Conservation (phyloP, 805 yeast species). For the Candida corydali region DNA sequence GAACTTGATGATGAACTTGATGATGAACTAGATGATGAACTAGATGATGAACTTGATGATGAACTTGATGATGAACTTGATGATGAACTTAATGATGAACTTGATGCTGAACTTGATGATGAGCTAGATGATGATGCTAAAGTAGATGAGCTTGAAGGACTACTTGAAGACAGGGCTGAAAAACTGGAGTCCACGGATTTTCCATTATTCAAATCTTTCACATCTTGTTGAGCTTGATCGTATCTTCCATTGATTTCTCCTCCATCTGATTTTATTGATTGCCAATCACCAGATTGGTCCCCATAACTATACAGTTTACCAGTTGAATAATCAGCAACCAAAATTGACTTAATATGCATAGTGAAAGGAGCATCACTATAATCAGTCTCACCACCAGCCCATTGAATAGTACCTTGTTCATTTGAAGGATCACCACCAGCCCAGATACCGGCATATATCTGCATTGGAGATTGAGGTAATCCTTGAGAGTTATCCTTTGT, state of each 20-base stretch:
- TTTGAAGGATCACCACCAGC: conserved; percentile 76
- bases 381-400: conserved; percentile 80
- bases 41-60: conserved; percentile 6
- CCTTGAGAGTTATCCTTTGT: conserved; percentile 53
- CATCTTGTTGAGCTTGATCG: conserved; percentile 34
- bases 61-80: conserved; percentile 9
- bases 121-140: background rate
- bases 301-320: conserved; percentile 56
- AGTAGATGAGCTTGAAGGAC: conserved; percentile 8
- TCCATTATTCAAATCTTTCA: conserved; percentile 30
- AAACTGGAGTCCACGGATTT: conserved; percentile 3
- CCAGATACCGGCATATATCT: conserved; percentile 65
- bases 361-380: conserved; percentile 63
- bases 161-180: background rate
- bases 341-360: conserved; percentile 56
- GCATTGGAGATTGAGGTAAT: conserved; percentile 92
- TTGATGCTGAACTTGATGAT: conserved; percentile 4
- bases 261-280: conserved; percentile 51
- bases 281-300: conserved; percentile 55
- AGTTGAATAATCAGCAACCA: conserved; percentile 66
- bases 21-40: conserved; percentile 1
- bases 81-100: conserved; percentile 7
- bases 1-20: background rate
- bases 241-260: conserved; percentile 63
- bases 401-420: conserved; percentile 64